Evolutionary conservation across 495 filamentous ascomycete genomes (phyloP), one percentile per base, ranked within the genome.

Genomic region (Aspergillus cavernicola): DNA sequence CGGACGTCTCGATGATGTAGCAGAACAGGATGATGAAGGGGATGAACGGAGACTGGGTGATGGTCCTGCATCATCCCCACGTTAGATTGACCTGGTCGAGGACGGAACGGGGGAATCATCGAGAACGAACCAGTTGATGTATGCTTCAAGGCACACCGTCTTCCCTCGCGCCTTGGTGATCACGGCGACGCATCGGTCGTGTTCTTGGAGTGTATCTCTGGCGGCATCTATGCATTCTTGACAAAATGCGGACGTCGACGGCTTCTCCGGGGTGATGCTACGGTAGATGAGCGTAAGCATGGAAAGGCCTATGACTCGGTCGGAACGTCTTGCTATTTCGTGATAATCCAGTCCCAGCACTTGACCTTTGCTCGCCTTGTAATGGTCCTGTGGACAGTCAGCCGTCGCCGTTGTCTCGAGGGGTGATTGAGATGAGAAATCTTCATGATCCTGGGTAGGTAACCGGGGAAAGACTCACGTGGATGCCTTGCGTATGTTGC

Each of bases 1-100:
- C 46, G 15, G 35, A 28, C 1, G 57, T 60, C 23, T 63, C 60
- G 26, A 63, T 53, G 26, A 52, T 52, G 38, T 62, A 43, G 56
- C 56, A 62, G 56, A 62, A 56, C 2, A 62, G 52, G 18, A 62
- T 31, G 26, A 56, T 58, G 43, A 59, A 60, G 13, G 60, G 60
- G 11, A 50, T 50, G 18, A 63, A 63, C 1, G 60, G 59, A n/a
- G n/a, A n/a, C n/a, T n/a, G n/a, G n/a, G n/a, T n/a, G n/a, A n/a
- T n/a, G n/a, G n/a, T n/a, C n/a, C n/a, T n/a, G n/a, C n/a, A n/a
- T n/a, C n/a, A n/a, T n/a, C n/a, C n/a, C n/a, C n/a, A n/a, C n/a
- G n/a, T n/a, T n/a, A n/a, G n/a, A n/a, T n/a, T n/a, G n/a, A n/a
- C n/a, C n/a, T n/a, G n/a, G n/a, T n/a, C n/a, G n/a, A n/a, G n/a